A percentile compares a stretch with the other conserved stretches of the same genome.
These are phyloP conservation scores for Curvularia sp. DNA, from an alignment of 2,329 filamentous ascomycete genomes.

Conservation along the genomic window DNA sequence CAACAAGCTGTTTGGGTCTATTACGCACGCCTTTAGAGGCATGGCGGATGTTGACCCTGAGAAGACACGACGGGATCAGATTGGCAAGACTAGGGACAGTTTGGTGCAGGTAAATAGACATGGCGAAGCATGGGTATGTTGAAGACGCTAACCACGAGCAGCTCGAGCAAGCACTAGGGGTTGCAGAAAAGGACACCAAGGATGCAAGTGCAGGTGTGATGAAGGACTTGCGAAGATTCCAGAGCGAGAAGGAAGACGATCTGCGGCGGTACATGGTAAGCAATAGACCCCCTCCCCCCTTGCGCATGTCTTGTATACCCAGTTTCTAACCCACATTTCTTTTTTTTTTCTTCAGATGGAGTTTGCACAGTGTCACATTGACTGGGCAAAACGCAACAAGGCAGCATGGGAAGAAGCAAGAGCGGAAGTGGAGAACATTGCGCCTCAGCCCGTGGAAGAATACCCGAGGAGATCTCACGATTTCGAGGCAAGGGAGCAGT, in stretches of 20 bases:
- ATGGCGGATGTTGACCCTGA: conserved; percentile 97
- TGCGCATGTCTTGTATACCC: background rate
- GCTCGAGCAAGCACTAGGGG: conserved; percentile 88
- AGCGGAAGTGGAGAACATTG: conserved; percentile 87
- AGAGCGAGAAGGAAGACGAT: conserved; percentile 94
- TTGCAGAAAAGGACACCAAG: conserved; percentile 88
- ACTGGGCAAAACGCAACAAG: conserved; percentile 91
- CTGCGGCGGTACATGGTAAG: conserved; percentile 93
- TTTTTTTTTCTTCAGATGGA: too few relatives aligned
- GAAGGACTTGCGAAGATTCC: conserved; percentile 90
- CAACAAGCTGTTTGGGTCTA: conserved; percentile 89
- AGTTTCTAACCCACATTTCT: conserved; percentile 3
- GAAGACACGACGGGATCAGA: conserved; percentile 86
- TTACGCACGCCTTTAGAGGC: conserved; percentile 94
- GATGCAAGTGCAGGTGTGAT: conserved; percentile 89
- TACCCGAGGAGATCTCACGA: conserved; percentile 30
- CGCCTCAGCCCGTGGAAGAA: conserved; percentile 47
- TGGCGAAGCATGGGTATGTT: background rate
- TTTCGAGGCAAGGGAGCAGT: conserved; percentile 11
- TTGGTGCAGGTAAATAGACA: conserved; percentile 57
- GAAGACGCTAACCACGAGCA: conserved; percentile 42
- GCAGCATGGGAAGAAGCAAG: conserved; percentile 93
- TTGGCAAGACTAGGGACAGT: conserved; percentile 92
- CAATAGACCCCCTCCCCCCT: background rate
- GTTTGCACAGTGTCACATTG: conserved; percentile 89